Percentiles rank a stretch among this genome's conserved stretches.
These are phyloP conservation scores for Coniochaeta sp. DNA, from an alignment of 2,329 filamentous ascomycete genomes.

Conservation along the genomic window DNA sequence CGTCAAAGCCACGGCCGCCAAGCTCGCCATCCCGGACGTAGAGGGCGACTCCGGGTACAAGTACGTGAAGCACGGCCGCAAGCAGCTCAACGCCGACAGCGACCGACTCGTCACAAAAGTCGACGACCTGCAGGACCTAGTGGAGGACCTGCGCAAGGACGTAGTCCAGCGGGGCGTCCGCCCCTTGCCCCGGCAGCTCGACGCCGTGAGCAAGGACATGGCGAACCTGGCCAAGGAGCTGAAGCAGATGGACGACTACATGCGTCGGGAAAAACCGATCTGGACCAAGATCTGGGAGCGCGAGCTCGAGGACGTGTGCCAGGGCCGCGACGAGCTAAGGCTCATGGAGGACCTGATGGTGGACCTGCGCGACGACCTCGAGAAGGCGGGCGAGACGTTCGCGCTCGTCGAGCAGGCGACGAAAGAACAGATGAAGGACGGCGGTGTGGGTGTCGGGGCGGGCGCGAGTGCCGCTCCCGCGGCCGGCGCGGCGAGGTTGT, in stretches of 20 bases:
- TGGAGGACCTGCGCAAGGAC: conserved; percentile 95
- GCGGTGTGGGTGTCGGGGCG: conserved; percentile 39
- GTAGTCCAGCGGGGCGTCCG: conserved; percentile 90
- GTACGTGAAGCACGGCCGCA: conserved; percentile 82
- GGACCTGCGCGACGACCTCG: conserved; percentile 88
- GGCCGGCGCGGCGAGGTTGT: conserved; percentile 28
- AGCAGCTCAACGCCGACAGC: conserved; percentile 77
- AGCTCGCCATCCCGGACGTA: conserved; percentile 62
- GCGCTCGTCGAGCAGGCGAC: conserved; percentile 93
- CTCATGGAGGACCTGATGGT: conserved; percentile 93
- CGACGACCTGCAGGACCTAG: conserved; percentile 92
- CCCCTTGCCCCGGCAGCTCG: conserved; percentile 82
- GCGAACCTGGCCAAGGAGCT: conserved; percentile 74
- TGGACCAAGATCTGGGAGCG: conserved; percentile 99
- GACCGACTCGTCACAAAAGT: conserved; percentile 87
- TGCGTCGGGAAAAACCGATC: conserved; percentile 85
- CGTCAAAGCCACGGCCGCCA: conserved; percentile 69
- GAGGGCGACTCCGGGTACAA: conserved; percentile 74
- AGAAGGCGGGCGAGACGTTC: conserved; percentile 91
- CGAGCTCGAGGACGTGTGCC: conserved; percentile 90
- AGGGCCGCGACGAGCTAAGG: conserved; percentile 88
- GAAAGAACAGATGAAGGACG: conserved; percentile 90
- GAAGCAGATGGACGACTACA: conserved; percentile 88
- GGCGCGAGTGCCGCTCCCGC: conserved; percentile 41
- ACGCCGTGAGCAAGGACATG: conserved; percentile 84